Base-by-base conservation (phyloP, 257 asterid genomes). In the Vinca minor region DNA sequence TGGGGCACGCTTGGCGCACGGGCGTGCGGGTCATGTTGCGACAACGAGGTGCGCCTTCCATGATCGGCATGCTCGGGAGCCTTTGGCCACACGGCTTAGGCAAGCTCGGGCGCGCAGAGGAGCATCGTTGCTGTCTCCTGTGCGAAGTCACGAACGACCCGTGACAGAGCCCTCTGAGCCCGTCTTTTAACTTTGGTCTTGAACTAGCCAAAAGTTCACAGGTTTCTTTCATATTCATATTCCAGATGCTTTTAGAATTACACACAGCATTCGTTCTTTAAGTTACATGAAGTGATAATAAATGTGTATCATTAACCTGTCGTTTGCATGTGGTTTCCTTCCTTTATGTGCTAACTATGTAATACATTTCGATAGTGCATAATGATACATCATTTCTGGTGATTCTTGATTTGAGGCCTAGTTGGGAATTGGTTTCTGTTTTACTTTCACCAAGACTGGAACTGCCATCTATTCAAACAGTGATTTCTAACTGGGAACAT, bases 151-250 rank as follows among this genome's bases (percentile, higher is more conserved):
- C n/a, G n/a, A n/a, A n/a, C n/a, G n/a, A n/a, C n/a, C n/a, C n/a
- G n/a, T n/a, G n/a, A n/a, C n/a, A n/a, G n/a, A n/a, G 97, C 76
- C 90, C 95, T 48, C 73, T 90, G 85, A 87, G 94, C 76, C 97
- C 97, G 4, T 90, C 95, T 64, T 90, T 87, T 83, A 87, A 85
- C 73, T 90, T 90, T 73, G 93, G 93, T 66, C 96, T 90, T 57
- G 97, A 90, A 80, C 88, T 90, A 63, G 85, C 94, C 42, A 85
- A 80, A 69, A 84, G 71, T 69, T 85, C 97, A 28, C 93, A 90
- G 97, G 97, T 90, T 74, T 64, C 67, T 48, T 60, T 38, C 23
- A 57, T n/a, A n/a, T 72, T 59, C 54, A 5, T 54, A 38, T 35
- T 47, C 5, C 39, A 18, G 3, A 9, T 47, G 14, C 47, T 48